Evolutionary conservation across 148 eudicot genomes (phyloP).

Genomic region (Arctostaphylos glauca): DNA sequence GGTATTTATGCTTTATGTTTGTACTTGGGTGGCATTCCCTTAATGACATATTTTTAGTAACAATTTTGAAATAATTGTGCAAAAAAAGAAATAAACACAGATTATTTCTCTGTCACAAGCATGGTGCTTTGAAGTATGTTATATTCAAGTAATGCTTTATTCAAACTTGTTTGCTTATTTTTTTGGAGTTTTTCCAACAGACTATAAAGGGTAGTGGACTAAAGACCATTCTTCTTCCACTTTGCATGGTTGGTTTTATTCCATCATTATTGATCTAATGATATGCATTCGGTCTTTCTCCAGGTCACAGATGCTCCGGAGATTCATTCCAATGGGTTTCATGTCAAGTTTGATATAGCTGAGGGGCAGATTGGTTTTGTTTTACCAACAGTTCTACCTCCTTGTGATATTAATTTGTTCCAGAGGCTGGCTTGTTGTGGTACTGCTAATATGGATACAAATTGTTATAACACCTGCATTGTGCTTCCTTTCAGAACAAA

Average conservation of each 20-base stretch:
- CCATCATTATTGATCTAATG: background rate
- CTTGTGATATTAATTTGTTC: slow-evolving; percentile 61
- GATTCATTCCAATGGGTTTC: slow-evolving; percentile 96
- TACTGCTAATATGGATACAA: slow-evolving; percentile 31
- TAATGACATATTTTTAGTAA: background rate
- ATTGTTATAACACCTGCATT: slow-evolving; percentile 85
- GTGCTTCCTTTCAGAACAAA: slow-evolving; percentile 82
- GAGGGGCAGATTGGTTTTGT: slow-evolving; percentile 98
- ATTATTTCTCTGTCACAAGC: background rate
- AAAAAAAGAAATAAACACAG: background rate
- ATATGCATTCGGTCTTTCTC: slow-evolving; percentile 23
- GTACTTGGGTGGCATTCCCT: background rate
- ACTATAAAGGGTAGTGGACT: background rate
- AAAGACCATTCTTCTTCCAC: background rate
- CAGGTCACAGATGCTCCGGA: slow-evolving; percentile 99
- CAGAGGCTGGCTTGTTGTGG: slow-evolving; percentile 43
- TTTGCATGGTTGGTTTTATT: background rate
- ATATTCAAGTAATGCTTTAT: background rate
- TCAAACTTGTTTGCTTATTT: background rate
- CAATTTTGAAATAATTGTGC: background rate
- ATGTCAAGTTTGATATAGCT: slow-evolving; percentile 85
- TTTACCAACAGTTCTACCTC: slow-evolving; percentile 70
- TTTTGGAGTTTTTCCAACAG: background rate
- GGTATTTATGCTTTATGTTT: background rate
- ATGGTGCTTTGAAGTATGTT: background rate